Conservation (phyloP, 108 stramenopile species). For the Parmales sp. region DNA sequence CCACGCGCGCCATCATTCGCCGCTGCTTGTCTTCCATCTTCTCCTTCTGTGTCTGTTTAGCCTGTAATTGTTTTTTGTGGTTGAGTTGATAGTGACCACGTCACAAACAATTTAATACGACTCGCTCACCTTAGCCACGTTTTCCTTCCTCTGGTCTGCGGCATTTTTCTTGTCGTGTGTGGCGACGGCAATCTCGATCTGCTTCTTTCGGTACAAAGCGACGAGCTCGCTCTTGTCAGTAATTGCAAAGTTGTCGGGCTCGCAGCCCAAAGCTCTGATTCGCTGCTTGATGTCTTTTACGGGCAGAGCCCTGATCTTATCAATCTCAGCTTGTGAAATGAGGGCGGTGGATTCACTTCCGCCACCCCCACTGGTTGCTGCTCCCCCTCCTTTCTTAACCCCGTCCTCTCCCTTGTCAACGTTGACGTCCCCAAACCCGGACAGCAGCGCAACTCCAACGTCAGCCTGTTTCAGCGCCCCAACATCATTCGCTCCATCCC, state of each 20-base stretch:
- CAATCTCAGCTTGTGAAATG: slow-evolving; percentile 46
- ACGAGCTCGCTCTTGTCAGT: slow-evolving; percentile 70
- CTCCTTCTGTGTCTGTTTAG: slow-evolving; percentile 32
- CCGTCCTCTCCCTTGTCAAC: slow-evolving; percentile 62
- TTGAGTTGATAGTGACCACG: no score
- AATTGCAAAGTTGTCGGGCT: slow-evolving; percentile 68
- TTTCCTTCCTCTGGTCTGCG: slow-evolving; percentile 38
- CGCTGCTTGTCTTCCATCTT: slow-evolving; percentile 53
- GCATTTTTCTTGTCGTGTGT: slow-evolving; percentile 41
- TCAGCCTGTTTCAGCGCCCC: slow-evolving; percentile 82
- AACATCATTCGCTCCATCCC: slow-evolving; percentile 94
- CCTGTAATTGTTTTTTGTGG: slow-evolving; percentile 39
- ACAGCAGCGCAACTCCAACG: slow-evolving; percentile 83
- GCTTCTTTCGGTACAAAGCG: slow-evolving; percentile 65
- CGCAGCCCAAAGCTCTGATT: slow-evolving; percentile 50
- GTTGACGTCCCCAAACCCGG: slow-evolving; percentile 89
- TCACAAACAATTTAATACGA: not conserved
- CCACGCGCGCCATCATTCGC: slow-evolving; percentile 42
- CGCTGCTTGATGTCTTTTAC: slow-evolving; percentile 48
- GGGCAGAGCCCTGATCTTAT: slow-evolving; percentile 40
- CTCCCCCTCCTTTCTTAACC: slow-evolving; percentile 33
- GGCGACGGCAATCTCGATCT: slow-evolving; percentile 51
- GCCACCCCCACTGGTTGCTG: slow-evolving; percentile 1
- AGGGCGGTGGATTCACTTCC: slow-evolving; percentile 36
- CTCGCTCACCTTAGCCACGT: no score